Evolutionary conservation across 495 filamentous ascomycete species (phyloP).

Genomic region (Mytilinidion resinicola): DNA sequence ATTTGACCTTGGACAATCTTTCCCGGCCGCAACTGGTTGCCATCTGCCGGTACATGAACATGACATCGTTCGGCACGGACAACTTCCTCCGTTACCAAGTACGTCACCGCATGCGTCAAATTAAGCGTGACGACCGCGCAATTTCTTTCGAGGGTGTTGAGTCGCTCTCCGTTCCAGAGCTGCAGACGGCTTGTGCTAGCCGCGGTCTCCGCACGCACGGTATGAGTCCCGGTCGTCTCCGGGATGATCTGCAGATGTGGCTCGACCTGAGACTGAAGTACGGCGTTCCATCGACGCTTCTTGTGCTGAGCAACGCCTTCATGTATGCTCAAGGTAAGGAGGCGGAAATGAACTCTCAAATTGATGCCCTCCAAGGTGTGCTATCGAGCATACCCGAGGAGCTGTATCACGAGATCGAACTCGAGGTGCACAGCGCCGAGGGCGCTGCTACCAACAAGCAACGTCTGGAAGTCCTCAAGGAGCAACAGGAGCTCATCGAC

Average conservation of each 20-base stretch:
- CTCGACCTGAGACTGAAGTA: constrained; percentile 88
- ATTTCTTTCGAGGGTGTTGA: constrained; percentile 95
- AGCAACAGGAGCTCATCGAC: constrained; percentile 96
- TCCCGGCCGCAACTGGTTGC: constrained; percentile 92
- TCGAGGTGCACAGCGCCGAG: constrained; percentile 95
- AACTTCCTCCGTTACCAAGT: constrained; percentile 96
- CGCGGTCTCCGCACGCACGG: constrained; percentile 91
- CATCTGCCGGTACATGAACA: constrained; percentile 98
- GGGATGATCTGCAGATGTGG: constrained; percentile 92
- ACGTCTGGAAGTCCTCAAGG: constrained; percentile 96
- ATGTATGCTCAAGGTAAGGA: constrained; percentile 92
- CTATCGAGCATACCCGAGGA: constrained; percentile 94
- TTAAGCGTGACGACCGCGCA: constrained; percentile 93
- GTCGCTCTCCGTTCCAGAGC: constrained; percentile 82
- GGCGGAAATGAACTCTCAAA: constrained; percentile 77
- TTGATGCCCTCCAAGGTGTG: constrained; percentile 87
- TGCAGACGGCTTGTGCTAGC: constrained; percentile 84
- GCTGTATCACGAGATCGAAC: constrained; percentile 98
- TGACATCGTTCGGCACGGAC: constrained; percentile 94
- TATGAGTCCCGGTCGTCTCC: constrained; percentile 75
- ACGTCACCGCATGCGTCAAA: constrained; percentile 96
- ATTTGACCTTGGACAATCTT: constrained; percentile 93
- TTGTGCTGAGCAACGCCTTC: constrained; percentile 95
- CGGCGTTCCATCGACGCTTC: constrained; percentile 85
- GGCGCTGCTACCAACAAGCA: constrained; percentile 98